A percentile compares a stretch with the other conserved stretches of the same genome.
phyloP scores from a whole-genome alignment of 2,329 filamentous ascomycete species.

The Tolypocladium tropicale region DNA sequence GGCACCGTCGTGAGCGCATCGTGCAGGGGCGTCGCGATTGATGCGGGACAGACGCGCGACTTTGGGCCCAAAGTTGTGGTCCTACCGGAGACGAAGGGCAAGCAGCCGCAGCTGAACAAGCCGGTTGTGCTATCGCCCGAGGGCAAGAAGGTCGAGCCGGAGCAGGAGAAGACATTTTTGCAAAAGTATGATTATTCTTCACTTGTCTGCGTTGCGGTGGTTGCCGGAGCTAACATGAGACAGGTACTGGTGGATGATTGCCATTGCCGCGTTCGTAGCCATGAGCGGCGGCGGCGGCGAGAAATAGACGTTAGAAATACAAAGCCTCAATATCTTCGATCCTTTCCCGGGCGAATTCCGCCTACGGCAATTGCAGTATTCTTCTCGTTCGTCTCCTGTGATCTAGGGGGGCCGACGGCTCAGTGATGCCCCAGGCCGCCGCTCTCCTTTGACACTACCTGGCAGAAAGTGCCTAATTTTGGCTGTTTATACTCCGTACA shows the following conservation, averaged over 20 bases:
- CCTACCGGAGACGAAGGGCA: slow-evolving; percentile 35
- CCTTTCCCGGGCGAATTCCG: not conserved
- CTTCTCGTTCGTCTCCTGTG: not conserved
- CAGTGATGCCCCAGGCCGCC: not conserved
- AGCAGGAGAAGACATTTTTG: slow-evolving; percentile 52
- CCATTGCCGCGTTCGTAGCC: slow-evolving; percentile 40
- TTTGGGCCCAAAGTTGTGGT: slow-evolving; percentile 52
- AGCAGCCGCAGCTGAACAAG: slow-evolving; percentile 50
- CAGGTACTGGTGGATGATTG: slow-evolving; percentile 60
- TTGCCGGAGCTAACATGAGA: slow-evolving; percentile 20
- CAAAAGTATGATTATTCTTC: slow-evolving; percentile 44
- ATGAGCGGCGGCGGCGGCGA: slow-evolving; percentile 37
- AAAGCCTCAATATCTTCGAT: not conserved
- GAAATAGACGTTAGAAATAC: slow-evolving; percentile 29
- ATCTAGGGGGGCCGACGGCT: not conserved
- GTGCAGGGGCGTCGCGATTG: slow-evolving; percentile 46
- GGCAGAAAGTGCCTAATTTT: not conserved
- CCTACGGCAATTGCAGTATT: not conserved
- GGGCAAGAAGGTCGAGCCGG: slow-evolving; percentile 45
- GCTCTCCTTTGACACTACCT: not conserved
- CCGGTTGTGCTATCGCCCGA: slow-evolving; percentile 51
- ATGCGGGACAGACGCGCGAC: slow-evolving; percentile 54
- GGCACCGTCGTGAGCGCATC: slow-evolving; percentile 39
- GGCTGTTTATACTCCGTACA: too few species aligned
- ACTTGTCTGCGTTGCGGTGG: not conserved